Evolutionary conservation across 2,329 filamentous ascomycete species (phyloP).

Genomic region (Cercospora sesami): DNA sequence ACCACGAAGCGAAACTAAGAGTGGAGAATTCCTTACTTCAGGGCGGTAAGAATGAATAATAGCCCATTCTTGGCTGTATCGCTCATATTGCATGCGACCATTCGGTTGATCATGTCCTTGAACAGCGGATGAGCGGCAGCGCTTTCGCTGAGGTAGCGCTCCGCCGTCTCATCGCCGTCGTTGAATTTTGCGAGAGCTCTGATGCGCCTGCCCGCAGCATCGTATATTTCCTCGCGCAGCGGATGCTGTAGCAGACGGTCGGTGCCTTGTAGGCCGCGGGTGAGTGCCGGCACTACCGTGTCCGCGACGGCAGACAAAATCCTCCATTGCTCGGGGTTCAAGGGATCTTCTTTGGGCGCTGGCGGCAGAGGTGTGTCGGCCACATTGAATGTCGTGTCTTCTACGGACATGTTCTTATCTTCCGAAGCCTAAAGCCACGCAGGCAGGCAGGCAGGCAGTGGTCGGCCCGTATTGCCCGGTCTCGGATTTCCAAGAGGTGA

Average conservation of each 20-base stretch:
- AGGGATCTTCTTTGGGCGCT: slow-evolving; percentile 48
- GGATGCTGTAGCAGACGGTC: slow-evolving; percentile 34
- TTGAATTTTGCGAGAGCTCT: slow-evolving; percentile 45
- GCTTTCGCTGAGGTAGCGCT: slow-evolving; percentile 36
- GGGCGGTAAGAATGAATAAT: slow-evolving; percentile 53
- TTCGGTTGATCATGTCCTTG: slow-evolving; percentile 51
- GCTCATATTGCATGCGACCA: slow-evolving; percentile 53
- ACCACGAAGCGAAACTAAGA: background rate
- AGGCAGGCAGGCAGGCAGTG: background rate
- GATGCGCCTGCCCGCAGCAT: slow-evolving; percentile 56
- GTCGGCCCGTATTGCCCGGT: slow-evolving; percentile 12
- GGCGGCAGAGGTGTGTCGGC: slow-evolving; percentile 41
- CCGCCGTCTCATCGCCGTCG: slow-evolving; percentile 43
- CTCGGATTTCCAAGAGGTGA: background rate
- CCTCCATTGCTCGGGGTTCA: slow-evolving; percentile 59
- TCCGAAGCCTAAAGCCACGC: background rate
- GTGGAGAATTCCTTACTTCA: slow-evolving; percentile 48
- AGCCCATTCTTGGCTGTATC: slow-evolving; percentile 52
- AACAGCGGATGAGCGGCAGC: slow-evolving; percentile 55
- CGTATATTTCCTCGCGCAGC: slow-evolving; percentile 36
- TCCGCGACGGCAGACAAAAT: slow-evolving; percentile 60
- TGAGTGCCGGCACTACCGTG: slow-evolving; percentile 61
- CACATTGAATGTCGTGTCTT: slow-evolving; percentile 19
- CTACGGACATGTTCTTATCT: slow-evolving; percentile 26
- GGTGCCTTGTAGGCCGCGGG: slow-evolving; percentile 19